Base-by-base conservation (phyloP, 176 grass and related monocot species). In the Stipa capillata region DNA sequence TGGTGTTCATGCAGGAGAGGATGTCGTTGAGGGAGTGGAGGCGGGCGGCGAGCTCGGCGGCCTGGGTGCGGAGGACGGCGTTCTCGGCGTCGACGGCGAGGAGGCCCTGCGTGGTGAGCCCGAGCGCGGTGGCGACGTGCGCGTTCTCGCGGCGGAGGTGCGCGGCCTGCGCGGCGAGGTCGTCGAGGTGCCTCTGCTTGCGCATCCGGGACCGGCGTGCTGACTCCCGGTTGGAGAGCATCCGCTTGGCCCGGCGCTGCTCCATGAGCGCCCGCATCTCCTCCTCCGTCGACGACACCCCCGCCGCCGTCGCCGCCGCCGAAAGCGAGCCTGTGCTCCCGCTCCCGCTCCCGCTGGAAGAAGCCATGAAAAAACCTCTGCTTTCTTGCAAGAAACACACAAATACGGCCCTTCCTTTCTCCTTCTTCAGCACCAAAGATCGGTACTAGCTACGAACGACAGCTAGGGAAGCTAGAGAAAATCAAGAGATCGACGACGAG, bases 161-260 rank as follows among this genome's bases (percentile, higher is more conserved):
- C 4, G 85, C 73, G 6, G 77, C 78, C 86, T 99, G 92, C 29
- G 92, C 84, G 8, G 41, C 82, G 45, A 99, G 86, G 40, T 95
- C 92, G 68, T 95, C 92, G 48, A 99, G 74, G 74, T 96, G 97
- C 47, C 91, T 88, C 86, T 99, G 97, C 79, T 99, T 99, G 18
- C 97, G 86, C 90, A 91, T 87, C 78, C 97, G 73, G 48, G 97
- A 99, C 73, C 92, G 85, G 12, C 92, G 85, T 24, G 92, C 97
- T 0, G 97, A 99, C 72, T 99, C 97, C 15, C 92, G 86, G 84
- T 99, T 99, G 7, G 97, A 99, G 12, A 89, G 81, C 97, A 93
- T 99, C 61, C 92, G 74, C 80, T 95, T 93, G 4, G 89, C 88
- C 75, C 86, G 87, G 28, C 88, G 89, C 71, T 89, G 81, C 34